A percentile compares a stretch with the other conserved stretches of the same genome.
These are phyloP conservation scores for Achlya hypogyna DNA, from an alignment of 352 stramenopile species.

Conservation along the genomic window DNA sequence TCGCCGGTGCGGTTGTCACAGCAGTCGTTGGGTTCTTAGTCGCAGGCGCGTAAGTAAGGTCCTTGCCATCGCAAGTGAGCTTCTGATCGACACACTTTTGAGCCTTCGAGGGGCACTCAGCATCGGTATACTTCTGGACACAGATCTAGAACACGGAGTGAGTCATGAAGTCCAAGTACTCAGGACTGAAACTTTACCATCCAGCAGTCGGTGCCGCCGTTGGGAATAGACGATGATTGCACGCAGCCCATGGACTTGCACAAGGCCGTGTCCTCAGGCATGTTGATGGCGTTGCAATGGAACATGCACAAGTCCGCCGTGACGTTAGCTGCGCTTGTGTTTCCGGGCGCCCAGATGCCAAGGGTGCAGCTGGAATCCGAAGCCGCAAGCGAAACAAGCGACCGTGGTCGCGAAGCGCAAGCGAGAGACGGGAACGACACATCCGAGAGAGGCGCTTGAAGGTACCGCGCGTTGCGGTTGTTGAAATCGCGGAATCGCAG, in stretches of 20 bases:
- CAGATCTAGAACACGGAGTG: too few species aligned
- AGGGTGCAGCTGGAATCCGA: conserved; percentile 18
- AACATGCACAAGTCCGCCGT: conserved; percentile 11
- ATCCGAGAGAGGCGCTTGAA: background rate
- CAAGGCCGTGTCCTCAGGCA: background rate
- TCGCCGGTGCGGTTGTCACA: background rate
- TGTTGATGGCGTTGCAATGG: conserved; percentile 5
- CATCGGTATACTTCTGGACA: conserved; percentile 19
- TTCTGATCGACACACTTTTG: background rate
- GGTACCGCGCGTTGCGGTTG: conserved; percentile 7
- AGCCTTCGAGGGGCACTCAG: conserved; percentile 3
- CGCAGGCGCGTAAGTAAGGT: background rate
- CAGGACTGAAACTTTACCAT: conserved; percentile 4
- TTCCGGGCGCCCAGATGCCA: conserved; percentile 5
- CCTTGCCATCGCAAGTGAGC: background rate
- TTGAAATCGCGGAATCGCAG: conserved; percentile 2
- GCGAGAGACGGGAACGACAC: background rate
- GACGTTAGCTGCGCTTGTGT: background rate
- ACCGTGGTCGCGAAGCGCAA: background rate
- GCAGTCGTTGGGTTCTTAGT: background rate
- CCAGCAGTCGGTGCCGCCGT: conserved; percentile 15
- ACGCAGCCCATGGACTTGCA: conserved; percentile 2
- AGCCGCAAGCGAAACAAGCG: background rate
- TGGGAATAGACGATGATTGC: background rate
- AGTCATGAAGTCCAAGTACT: too few species aligned